Evolutionary conservation across 1,284 basidiomycete genomes (phyloP), one percentile per base, ranked within the genome.

Genomic region (Malassezia sp.): DNA sequence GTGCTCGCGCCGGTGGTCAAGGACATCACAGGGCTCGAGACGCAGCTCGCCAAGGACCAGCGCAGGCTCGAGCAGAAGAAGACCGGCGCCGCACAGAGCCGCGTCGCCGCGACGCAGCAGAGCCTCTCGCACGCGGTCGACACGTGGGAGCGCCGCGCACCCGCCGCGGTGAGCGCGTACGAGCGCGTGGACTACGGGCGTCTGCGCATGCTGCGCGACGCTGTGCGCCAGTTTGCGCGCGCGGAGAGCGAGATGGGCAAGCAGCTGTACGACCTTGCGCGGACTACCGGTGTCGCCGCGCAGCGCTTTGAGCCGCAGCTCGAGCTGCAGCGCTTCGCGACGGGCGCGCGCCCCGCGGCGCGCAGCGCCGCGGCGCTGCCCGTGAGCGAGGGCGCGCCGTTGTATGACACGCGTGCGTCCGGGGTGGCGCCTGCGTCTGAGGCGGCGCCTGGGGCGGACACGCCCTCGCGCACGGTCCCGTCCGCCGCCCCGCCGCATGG

Each of bases 31-130:
- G 52, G 56, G 39, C 59, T 68, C 30, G 65, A 70, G 45, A 37
- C 51, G 9, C 61, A 67, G 46, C 59, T 68, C 14, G 45, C 53
- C 17, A 67, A 65, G 42, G 63, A 67, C 29, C 56, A 60, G 31
- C 60, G 59, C 42, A 68, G 67, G 50, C 40, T 59, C 28, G 63
- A 64, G 20, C 47, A 42, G 2, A 68, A 70, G 41, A 61, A 63
- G 42, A 58, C 56, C 2, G 40, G 38, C 5, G 29, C 48, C 10
- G 57, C 58, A 9, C 56, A 56, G 28, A 43, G 53, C 22, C 63
- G 63, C 31, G 45, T 59, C 18, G 41, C 48, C 18, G 57, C 64
- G 27, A 67, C 65, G 10, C 57, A 64, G 34, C 43, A 56, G 6
- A 27, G 52, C 15, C 54, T 67, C 12, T 38, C 54, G 3, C 56